Percentiles rank a stretch among this genome's conserved stretches.
These are phyloP conservation scores for Isatis tinctoria DNA, from an alignment of 345 rosid species.

Conservation along the genomic window DNA sequence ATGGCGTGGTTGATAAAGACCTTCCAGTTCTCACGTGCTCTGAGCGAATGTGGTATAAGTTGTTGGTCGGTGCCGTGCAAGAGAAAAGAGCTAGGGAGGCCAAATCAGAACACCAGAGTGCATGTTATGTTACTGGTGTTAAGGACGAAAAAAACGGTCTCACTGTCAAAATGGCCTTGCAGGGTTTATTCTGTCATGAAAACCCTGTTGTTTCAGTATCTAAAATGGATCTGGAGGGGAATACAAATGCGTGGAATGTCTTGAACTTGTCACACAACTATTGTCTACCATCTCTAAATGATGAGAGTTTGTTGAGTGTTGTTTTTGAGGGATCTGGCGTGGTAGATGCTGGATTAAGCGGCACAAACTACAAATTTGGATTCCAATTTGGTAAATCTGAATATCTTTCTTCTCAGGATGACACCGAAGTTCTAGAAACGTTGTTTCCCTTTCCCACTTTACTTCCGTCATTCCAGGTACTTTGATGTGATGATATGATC, in stretches of 20 bases:
- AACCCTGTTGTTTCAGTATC: constrained; percentile 68
- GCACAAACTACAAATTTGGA: constrained; percentile 74
- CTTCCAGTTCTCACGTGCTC: constrained; percentile 37
- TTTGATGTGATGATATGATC: constrained; percentile 6
- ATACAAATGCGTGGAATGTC: constrained; percentile 43
- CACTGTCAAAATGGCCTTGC: constrained; percentile 28
- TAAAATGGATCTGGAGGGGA: constrained; percentile 48
- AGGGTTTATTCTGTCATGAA: constrained; percentile 65
- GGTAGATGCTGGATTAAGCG: constrained; percentile 34
- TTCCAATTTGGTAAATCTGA: constrained; percentile 66
- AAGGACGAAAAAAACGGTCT: constrained; percentile 21
- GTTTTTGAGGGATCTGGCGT: constrained; percentile 45
- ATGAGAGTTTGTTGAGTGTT: constrained; percentile 58
- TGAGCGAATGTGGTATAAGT: constrained; percentile 55
- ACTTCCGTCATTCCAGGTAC: constrained; percentile 87
- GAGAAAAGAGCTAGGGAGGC: constrained; percentile 38
- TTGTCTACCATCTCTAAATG: constrained; percentile 73
- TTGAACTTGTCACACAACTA: constrained; percentile 59
- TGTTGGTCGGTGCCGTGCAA: constrained; percentile 44
- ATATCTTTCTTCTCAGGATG: constrained; percentile 55
- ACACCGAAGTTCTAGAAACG: constrained; percentile 52
- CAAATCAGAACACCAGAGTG: constrained; percentile 31
- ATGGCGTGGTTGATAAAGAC: constrained; percentile 30
- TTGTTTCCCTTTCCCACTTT: constrained; percentile 89
- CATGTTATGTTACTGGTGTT: constrained; percentile 26